These are phyloP conservation scores for Phyllosticta capitalensis DNA, from an alignment of 2,329 filamentous ascomycete genomes.

Conservation along the genomic window DNA sequence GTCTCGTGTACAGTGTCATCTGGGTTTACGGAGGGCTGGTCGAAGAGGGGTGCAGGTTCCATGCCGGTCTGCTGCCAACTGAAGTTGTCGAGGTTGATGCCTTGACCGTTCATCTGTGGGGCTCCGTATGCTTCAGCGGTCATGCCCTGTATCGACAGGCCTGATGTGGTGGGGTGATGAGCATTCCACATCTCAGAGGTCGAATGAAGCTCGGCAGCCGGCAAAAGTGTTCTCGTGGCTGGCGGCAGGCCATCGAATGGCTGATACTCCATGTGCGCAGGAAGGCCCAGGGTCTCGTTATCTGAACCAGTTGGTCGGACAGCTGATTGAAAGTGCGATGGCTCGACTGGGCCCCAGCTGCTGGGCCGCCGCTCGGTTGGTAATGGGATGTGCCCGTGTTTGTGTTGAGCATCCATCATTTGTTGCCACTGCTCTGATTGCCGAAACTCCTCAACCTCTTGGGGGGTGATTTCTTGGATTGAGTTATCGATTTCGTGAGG, in stretches of 20 bases:
- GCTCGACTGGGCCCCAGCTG: constrained; percentile 5
- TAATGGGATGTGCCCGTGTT: neutral
- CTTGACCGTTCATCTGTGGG: neutral
- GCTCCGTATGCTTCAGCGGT: constrained; percentile 10
- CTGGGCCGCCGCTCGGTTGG: neutral
- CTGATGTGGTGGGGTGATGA: neutral
- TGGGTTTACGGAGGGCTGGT: constrained; percentile 12
- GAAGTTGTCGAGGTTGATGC: constrained; percentile 8
- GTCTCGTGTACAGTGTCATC: constrained; percentile 15
- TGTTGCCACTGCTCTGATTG: neutral
- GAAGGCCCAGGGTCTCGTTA: constrained; percentile 1
- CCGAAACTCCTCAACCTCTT: constrained; percentile 5
- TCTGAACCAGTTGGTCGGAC: constrained; percentile 1
- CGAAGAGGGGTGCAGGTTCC: constrained; percentile 10
- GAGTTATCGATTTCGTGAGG: constrained; percentile 15
- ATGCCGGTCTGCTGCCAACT: constrained; percentile 1
- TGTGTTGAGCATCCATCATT: neutral
- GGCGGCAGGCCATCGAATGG: constrained; percentile 1
- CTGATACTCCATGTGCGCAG: neutral
- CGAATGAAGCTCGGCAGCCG: constrained; percentile 5
- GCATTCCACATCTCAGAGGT: constrained; percentile 2
- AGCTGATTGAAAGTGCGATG: neutral
- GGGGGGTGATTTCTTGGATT: neutral
- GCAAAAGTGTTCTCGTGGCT: neutral
- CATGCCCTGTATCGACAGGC: constrained; percentile 4